Evolutionary conservation across 1,139 yeast species (phyloP).

Genomic region (Pichia cactophila): DNA sequence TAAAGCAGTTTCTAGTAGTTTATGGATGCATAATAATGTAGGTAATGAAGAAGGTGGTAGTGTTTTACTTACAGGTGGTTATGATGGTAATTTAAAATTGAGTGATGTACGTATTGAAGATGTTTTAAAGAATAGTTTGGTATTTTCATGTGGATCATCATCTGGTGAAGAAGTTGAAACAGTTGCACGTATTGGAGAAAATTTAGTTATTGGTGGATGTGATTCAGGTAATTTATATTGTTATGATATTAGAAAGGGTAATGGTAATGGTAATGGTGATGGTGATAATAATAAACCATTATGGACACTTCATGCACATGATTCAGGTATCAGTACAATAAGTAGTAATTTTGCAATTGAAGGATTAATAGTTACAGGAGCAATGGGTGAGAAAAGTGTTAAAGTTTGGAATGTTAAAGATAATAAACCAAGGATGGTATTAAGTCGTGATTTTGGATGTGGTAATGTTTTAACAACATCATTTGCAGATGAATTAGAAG

Average conservation of each 20-base stretch:
- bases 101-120: slow-evolving; percentile 82
- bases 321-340: slow-evolving; percentile 81
- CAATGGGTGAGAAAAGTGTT: slow-evolving; percentile 81
- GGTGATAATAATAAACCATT: slow-evolving; percentile 49
- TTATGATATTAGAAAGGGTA: slow-evolving; percentile 63
- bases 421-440: slow-evolving; percentile 69
- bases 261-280: slow-evolving; percentile 69
- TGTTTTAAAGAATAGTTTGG: slow-evolving; percentile 48
- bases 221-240: slow-evolving; percentile 87
- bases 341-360: slow-evolving; percentile 61
- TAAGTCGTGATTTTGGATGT: slow-evolving; percentile 87
- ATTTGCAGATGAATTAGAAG: slow-evolving; percentile 84
- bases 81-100: slow-evolving; percentile 72
- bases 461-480: slow-evolving; percentile 83
- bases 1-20: slow-evolving; percentile 77
- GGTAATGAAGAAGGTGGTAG: slow-evolving; percentile 40
- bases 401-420: slow-evolving; percentile 75
- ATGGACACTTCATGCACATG: slow-evolving; percentile 98
- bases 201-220: slow-evolving; percentile 78
- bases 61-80: slow-evolving; percentile 84
- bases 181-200: slow-evolving; percentile 63
- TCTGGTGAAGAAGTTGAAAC: slow-evolving; percentile 79
- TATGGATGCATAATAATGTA: slow-evolving; percentile 54
- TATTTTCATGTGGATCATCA: slow-evolving; percentile 46
- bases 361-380: slow-evolving; percentile 78